Percentiles rank a stretch among this genome's conserved stretches.
Evolutionary conservation across 1,139 yeast genomes (phyloP).

Genomic region (Diutina sp.): DNA sequence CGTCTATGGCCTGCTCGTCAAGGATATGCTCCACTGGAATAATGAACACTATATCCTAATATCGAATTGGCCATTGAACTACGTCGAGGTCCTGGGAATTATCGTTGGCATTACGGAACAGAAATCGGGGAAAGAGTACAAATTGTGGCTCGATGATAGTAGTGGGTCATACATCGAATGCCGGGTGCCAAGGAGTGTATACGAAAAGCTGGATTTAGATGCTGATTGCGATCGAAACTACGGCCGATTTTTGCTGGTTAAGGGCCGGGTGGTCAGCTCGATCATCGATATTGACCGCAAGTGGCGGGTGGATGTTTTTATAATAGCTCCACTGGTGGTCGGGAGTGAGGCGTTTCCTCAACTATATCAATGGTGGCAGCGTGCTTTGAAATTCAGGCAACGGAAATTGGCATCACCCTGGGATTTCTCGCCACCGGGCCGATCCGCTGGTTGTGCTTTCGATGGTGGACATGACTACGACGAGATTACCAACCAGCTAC

Average conservation of each 20-base stretch:
- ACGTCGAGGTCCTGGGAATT: neutral
- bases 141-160: neutral
- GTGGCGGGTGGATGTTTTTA: neutral
- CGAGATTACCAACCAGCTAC: neutral
- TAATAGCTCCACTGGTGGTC: neutral
- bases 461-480: neutral
- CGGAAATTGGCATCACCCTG: neutral
- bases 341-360: neutral
- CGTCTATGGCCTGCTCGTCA: neutral
- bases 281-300: neutral
- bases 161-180: neutral
- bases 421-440: neutral
- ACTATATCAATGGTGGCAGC: neutral
- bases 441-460: neutral
- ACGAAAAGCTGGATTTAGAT: neutral
- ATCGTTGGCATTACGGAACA: neutral
- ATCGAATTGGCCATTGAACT: neutral
- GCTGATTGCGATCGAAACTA: neutral
- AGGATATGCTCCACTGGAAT: neutral
- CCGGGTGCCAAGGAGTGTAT: neutral
- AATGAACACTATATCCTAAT: neutral
- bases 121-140: neutral
- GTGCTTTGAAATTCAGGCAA: neutral
- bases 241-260: neutral
- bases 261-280: neutral